A percentile compares a stretch with the other conserved stretches of the same genome.
Evolutionary conservation across 1,284 basidiomycete species (phyloP).

Genomic region (Sphaerobolus stellatus): DNA sequence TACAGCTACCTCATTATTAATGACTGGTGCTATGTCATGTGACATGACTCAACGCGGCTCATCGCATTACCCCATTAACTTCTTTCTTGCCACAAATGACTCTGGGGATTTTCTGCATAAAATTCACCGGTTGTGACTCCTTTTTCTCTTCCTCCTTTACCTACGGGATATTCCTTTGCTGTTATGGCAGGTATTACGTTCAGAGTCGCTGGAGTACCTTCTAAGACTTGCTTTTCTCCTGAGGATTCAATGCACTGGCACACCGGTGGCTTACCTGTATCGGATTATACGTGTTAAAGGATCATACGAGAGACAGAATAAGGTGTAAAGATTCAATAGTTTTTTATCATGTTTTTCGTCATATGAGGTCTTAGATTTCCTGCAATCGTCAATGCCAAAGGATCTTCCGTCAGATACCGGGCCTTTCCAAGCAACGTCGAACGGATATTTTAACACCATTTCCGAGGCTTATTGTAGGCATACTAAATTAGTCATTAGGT

Average conservation of each 20-base stretch:
- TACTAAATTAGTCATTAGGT: constrained; percentile 34
- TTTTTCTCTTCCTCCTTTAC: neutral
- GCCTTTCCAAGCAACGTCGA: constrained; percentile 24
- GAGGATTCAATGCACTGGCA: neutral
- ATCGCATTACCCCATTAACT: no score
- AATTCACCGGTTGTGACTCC: no score
- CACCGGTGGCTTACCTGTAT: neutral
- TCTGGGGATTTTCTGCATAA: no score
- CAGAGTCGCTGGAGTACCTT: neutral
- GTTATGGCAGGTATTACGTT: neutral
- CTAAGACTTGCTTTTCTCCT: neutral
- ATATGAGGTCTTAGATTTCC: neutral
- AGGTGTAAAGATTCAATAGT: neutral
- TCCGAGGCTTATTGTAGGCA: constrained; percentile 40
- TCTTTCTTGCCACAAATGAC: no score
- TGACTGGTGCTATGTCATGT: no score
- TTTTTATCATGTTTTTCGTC: neutral
- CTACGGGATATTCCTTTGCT: no score
- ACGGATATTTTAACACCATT: constrained; percentile 40
- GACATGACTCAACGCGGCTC: no score
- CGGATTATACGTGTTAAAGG: neutral
- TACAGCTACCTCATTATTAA: no score
- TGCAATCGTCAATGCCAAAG: neutral
- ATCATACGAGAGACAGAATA: neutral
- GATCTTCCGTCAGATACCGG: neutral